Evolutionary conservation across 495 filamentous ascomycete species (phyloP), one percentile per base, ranked within the genome.

Genomic region (Clavariopsis aquatica): DNA sequence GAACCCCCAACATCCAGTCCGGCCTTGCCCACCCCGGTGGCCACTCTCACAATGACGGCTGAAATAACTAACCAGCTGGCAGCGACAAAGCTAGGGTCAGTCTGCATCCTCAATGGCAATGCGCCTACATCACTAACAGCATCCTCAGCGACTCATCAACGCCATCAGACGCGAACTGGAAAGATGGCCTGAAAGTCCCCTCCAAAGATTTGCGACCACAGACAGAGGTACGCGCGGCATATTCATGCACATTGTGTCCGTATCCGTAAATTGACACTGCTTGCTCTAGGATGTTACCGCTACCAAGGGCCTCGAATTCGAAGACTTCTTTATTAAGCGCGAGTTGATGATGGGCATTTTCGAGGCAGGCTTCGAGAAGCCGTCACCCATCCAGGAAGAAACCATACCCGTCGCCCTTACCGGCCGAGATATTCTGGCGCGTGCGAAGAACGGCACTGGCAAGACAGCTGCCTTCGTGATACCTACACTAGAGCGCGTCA

Each of bases 391-490:
- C 66, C 94, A 99, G 84, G 94, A 99, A 87, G 94, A 96, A 77
- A 89, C 93, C 41, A 97, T 99, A 73, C 94, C 94, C 22, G 93
- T 98, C 61, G 94, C 93, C 20, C 84, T 99, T 41, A 95, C 93
- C 19, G 93, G 93, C 52, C 84, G 92, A 78, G 95, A 99, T 75
- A 93, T 99, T 63, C 82, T 99, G 57, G 94, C 94, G 41, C 87
- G 94, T 73, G 94, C 94, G 60, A 99, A 99, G 77, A 99, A 99
- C 70, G 94, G 94, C 41, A 99, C 94, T 15, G 94, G 94, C 60
- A 99, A 99, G 79, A 99, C 94, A 8, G 94, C 93, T 15, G 94
- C 94, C 64, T 99, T 97, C 69, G 89, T 98, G 63, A 98, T 99
- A 66, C 94, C 94, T 23, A 91, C 94, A 9, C 84, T 99, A 10